Conservation (phyloP, 441 rosid species). For the Pelargonium myrrhifolium region DNA sequence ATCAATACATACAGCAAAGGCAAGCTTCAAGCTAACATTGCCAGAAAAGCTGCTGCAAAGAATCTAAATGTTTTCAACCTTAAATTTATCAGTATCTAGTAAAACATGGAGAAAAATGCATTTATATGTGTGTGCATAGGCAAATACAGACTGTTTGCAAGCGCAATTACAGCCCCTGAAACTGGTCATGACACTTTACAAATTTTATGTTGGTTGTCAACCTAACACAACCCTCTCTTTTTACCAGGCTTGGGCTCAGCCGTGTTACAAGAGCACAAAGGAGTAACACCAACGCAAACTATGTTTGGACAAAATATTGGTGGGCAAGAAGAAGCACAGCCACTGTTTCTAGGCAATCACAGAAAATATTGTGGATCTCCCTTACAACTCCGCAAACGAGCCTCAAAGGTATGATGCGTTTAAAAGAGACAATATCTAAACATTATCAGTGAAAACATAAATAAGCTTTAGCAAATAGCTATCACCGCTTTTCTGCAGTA, state of each 20-base stretch:
- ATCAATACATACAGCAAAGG: background rate
- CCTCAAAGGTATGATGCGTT: background rate
- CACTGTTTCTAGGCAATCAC: background rate
- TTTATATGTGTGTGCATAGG: background rate
- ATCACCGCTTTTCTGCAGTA: background rate
- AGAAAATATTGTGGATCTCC: background rate
- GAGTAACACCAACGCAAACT: background rate
- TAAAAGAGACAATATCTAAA: background rate
- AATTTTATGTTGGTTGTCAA: no score
- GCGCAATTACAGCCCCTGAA: background rate
- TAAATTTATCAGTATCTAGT: background rate
- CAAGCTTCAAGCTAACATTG: background rate
- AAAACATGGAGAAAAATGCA: background rate
- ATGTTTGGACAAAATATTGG: background rate
- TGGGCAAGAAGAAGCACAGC: background rate
- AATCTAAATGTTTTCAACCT: constrained; percentile 1
- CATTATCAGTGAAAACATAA: background rate
- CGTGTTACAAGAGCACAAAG: no score
- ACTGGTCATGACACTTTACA: no score
- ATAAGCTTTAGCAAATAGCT: background rate
- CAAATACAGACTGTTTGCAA: background rate
- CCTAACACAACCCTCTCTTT: no score
- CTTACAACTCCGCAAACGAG: background rate
- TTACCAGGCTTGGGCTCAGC: no score
- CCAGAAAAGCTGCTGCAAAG: background rate